Base-by-base conservation (phyloP, 164 flowering plant genomes). In the Vitis rotundifolia region DNA sequence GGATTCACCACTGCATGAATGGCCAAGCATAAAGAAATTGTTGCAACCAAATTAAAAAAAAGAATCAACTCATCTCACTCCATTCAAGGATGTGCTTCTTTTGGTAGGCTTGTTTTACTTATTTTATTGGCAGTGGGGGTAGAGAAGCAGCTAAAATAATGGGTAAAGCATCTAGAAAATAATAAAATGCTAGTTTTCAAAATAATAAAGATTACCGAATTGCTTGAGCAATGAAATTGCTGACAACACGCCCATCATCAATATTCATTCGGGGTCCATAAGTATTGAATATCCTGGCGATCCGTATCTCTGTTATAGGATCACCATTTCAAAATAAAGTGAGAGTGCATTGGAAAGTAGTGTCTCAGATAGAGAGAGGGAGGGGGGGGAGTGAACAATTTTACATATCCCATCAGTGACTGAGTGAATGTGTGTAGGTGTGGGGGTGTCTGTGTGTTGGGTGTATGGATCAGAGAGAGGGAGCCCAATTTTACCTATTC, bases 201-300 rank as follows among this genome's bases (percentile, higher is more conserved):
- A 3, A 37, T 37, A 37, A 6, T 37, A 37, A 37, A 37, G 44
- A 37, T 37, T 37, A 88, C 95, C 95, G 76, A 61, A 90, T 76
- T 64, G 95, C 95, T 79, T 91, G 97, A 70, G 93, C 97, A 5
- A 91, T 87, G 78, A 91, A 91, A 73, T 91, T 91, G 87, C 93
- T 91, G 67, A 91, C 96, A 37, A 91, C 96, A 72, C 96, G 93
- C 15, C 96, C 97, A 77, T 91, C 97, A 74, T 91, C 97, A 76
- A 89, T 87, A 68, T 89, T 88, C 96, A 89, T 91, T 48, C 96
- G 87, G 2, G 95, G 92, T 26, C 95, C 96, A 75, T 91, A 91
- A 1, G 96, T 91, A 70, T 90, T 91, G 76, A 91, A 91, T 63
- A 91, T 91, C 71, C 96, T 82, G 49, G 96, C 93, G 82, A 91